These are phyloP conservation scores for Mesotaenium endlicherianum DNA, from an alignment of 139 green algal genomes.

Conservation along the genomic window DNA sequence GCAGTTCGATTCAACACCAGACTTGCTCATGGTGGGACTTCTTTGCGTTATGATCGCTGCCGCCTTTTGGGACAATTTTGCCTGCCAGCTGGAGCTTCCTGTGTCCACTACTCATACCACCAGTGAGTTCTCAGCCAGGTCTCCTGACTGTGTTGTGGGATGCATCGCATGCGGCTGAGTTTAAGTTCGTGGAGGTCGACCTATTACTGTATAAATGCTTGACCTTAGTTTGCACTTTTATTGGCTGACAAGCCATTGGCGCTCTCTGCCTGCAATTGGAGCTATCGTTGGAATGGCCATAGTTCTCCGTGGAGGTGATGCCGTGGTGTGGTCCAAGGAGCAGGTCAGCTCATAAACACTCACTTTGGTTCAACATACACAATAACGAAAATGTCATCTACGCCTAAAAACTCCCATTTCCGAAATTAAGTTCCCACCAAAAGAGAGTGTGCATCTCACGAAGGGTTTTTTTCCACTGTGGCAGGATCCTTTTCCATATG, in stretches of 20 bases:
- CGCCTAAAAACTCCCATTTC: no score
- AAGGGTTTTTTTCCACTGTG: no score
- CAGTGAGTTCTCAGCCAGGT: not conserved
- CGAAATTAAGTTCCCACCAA: no score
- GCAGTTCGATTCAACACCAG: constrained; percentile 5
- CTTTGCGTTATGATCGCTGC: constrained; percentile 53
- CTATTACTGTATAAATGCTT: no score
- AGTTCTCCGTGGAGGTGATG: not conserved
- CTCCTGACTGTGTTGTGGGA: constrained; percentile 17
- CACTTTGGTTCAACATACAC: no score
- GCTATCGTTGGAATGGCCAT: constrained; percentile 21
- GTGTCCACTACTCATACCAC: constrained; percentile 60
- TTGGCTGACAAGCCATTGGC: no score
- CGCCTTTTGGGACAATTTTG: constrained; percentile 55
- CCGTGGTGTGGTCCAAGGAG: not conserved
- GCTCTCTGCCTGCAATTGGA: constrained; percentile 52
- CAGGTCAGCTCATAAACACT: no score
- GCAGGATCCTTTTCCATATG: not conserved
- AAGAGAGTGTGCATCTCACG: no score
- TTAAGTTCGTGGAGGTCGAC: no score
- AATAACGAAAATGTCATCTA: no score
- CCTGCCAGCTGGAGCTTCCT: constrained; percentile 50
- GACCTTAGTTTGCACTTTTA: no score
- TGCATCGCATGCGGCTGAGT: no score
- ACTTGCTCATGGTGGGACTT: constrained; percentile 58